These are phyloP conservation scores for Aspergillus oerlinghausenensis DNA, from an alignment of 2,329 filamentous ascomycete genomes.

Conservation along the genomic window DNA sequence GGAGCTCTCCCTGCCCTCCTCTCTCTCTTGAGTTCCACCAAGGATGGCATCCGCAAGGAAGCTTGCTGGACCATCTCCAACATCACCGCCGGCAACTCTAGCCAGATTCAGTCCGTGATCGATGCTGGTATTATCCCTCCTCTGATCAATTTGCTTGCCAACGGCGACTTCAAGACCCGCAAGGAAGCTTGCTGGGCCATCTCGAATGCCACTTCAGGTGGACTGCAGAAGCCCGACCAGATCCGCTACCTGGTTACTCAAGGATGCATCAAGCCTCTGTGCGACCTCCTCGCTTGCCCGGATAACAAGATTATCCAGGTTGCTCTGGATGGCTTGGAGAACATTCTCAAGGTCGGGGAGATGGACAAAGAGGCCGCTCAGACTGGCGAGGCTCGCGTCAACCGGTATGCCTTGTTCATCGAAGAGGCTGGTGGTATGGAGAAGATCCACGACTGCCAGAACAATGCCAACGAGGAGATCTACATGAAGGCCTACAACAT, in stretches of 20 bases:
- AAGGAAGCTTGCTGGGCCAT: conserved; percentile 99
- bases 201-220: conserved; percentile 94
- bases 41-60: conserved; percentile 98
- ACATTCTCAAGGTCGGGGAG: conserved; percentile 98
- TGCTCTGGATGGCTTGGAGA: conserved; percentile 93
- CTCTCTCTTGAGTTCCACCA: conserved; percentile 89
- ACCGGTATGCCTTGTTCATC: conserved; percentile 96
- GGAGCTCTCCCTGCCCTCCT: conserved; percentile 88
- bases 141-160: conserved; percentile 89
- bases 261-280: conserved; percentile 95
- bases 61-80: conserved; percentile 99
- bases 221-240: conserved; percentile 97
- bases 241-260: conserved; percentile 90
- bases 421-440: conserved; percentile 99
- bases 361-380: conserved; percentile 87
- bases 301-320: conserved; percentile 99
- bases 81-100: conserved; percentile 95
- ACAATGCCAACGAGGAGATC: conserved; percentile 99
- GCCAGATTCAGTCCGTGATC: conserved; percentile 93
- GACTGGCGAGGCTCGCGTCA: conserved; percentile 55
- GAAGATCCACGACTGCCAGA: conserved; percentile 99
- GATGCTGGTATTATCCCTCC: conserved; percentile 96
- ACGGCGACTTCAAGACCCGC: conserved; percentile 97
- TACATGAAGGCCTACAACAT: conserved; percentile 99
- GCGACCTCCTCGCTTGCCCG: conserved; percentile 89